Evolutionary conservation across 2,329 filamentous ascomycete genomes (phyloP), one percentile per base, ranked within the genome.

Genomic region (Aspergillus texensis): DNA sequence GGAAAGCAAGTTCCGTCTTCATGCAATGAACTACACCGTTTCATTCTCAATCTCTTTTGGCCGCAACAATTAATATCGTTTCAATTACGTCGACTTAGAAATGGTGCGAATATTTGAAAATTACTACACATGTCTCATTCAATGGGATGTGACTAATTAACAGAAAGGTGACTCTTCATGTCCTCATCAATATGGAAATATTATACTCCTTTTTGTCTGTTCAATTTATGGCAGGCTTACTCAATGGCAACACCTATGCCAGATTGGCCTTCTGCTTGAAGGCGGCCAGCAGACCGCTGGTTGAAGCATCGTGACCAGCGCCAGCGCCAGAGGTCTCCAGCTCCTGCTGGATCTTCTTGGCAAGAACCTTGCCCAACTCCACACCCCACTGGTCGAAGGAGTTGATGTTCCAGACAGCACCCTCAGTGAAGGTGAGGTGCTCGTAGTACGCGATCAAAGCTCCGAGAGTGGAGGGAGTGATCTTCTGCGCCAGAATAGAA

Each of bases 331-430:
- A 86, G 69, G 79, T 81, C 75, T 97, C 93, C 63, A 99, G 86
- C 85, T 99, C 95, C 74, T 81, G 79, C 72, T 92, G 89, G 68
- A 94, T 93, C 83, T 93, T 94, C 89, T 94, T 98, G 66, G 95
- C 95, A 70, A 99, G 84, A 46, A 91, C 89, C 90, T 99, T 99
- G 79, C 95, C 95, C 66, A 99, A 85, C 86, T 99, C 95, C 52
- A 99, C 95, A 82, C 95, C 95, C 95, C 95, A 99, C 85, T 99
- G 95, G 83, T 99, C 95, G 77, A 98, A 99, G 75, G 90, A 93
- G 88, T 99, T 99, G 85, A 99, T 97, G 83, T 98, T 96, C 95
- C 95, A 99, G 78, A 99, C 86, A 58, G 94, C 94, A 74, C 95
- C 95, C 83, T 99, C 95, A 43, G 92, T 96, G 81, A 99, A 99